Evolutionary conservation across 192 early-diverging fungal species (phyloP), one percentile per base, ranked within the genome.

Genomic region (Linderina pennispora): DNA sequence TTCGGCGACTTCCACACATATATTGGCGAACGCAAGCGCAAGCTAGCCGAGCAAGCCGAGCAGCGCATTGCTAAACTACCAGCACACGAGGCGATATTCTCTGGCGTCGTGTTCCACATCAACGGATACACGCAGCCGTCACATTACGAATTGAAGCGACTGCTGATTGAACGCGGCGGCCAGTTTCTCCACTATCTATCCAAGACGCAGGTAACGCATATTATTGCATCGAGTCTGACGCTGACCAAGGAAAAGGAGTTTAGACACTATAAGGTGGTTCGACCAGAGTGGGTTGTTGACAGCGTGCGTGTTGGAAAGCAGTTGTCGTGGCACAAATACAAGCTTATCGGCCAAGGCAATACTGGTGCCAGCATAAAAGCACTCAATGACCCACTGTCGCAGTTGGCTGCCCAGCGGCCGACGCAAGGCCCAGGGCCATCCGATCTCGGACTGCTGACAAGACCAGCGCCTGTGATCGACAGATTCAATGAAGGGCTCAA

Each of bases 271-370:
- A 78, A 77, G 23, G 78, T 88, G 0, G 86, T 82, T 8, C 77
- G 53, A 15, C 83, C 86, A 17, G 76, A 76, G 18, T 96, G 93
- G 93, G 62, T 96, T 5, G 59, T 72, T 1, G 87, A 96, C 19
- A 81, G 77, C 18, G 65, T 89, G 25, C 62, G 72, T 25, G 73
- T 74, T 1, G 54, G 62, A 10, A 69, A 62, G 34, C 53, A 80
- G 37, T 75, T 96, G 6, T 58, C 82, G 1, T 92, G 88, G 88
- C 62, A 70, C 18, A 52, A 58, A 4, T 96, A 80, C 50, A 40
- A 11, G 25, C 46, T 40, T 50, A 44, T 39, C 23, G 39, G 26
- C 10, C 20, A 33, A 9, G 7, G 16, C 24, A 33, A 36, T 33
- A 35, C 43, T 2, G 44, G 43, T 1, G 5, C 20, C 15, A 19